Percentiles rank a stretch among this genome's conserved stretches.
These are phyloP conservation scores for Paecilomyces sp. DNA, from an alignment of 2,329 filamentous ascomycete species.

Conservation along the genomic window DNA sequence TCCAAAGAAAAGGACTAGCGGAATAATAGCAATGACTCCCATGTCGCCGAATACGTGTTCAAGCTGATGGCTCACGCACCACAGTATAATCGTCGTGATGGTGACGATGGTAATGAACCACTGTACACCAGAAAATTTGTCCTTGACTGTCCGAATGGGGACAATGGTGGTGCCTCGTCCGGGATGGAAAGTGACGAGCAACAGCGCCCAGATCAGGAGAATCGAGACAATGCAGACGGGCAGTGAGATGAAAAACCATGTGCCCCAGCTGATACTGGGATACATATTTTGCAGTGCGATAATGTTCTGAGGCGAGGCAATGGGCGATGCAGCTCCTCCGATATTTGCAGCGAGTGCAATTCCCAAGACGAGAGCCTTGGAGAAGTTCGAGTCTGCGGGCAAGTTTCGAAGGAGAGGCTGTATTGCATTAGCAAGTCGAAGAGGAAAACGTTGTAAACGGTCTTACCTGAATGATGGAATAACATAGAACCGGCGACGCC, in stretches of 20 bases:
- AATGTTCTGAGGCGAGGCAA: constrained; percentile 95
- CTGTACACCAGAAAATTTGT: constrained; percentile 79
- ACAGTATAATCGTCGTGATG: constrained; percentile 74
- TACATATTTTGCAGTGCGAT: constrained; percentile 95
- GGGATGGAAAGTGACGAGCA: constrained; percentile 79
- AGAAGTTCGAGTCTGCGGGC: constrained; percentile 82
- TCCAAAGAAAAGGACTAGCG: constrained; percentile 92
- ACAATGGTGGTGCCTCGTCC: constrained; percentile 81
- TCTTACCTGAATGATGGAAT: constrained; percentile 85
- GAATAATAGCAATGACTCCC: constrained; percentile 96
- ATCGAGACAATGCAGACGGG: constrained; percentile 89
- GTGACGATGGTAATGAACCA: constrained; percentile 89
- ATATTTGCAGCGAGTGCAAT: constrained; percentile 95
- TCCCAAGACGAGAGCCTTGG: constrained; percentile 88
- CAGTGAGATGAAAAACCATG: constrained; percentile 95
- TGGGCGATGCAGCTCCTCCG: constrained; percentile 91
- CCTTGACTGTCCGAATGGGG: constrained; percentile 81
- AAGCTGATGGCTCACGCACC: constrained; percentile 87
- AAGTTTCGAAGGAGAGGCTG: constrained; percentile 91
- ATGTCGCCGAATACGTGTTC: constrained; percentile 90
- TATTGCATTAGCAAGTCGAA: constrained; percentile 4
- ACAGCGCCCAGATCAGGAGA: constrained; percentile 77
- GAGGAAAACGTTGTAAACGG: not conserved
- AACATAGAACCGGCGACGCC: constrained; percentile 91
- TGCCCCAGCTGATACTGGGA: constrained; percentile 82